phyloP scores from a whole-genome alignment of 2,329 filamentous ascomycete species.

The Coniochaeta sp. region DNA sequence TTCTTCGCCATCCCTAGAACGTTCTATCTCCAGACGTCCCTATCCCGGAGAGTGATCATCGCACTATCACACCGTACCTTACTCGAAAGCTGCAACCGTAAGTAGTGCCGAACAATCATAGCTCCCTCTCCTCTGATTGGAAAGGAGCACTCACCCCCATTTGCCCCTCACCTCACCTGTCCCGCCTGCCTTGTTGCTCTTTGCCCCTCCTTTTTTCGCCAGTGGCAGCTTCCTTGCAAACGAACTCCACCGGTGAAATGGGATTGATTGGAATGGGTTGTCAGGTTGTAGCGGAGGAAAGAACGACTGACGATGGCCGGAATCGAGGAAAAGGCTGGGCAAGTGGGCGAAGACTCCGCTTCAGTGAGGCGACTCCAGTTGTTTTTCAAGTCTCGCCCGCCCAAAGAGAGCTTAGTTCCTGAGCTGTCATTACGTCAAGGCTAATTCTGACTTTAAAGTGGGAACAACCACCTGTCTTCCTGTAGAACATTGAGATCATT shows the following conservation, averaged over 20 bases:
- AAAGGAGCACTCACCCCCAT: background rate
- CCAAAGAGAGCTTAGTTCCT: background rate
- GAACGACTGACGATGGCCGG: background rate
- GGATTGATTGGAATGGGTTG: background rate
- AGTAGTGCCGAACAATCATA: background rate
- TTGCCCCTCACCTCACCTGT: conserved; percentile 2
- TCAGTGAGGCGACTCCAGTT: too few relatives aligned
- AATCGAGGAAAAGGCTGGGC: background rate
- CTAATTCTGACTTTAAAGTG: background rate
- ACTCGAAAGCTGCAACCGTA: background rate
- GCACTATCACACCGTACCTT: too few relatives aligned
- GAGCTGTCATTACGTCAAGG: conserved; percentile 1
- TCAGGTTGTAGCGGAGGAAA: background rate
- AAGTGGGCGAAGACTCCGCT: conserved; percentile 1
- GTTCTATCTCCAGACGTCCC: too few relatives aligned
- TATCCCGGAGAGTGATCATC: background rate
- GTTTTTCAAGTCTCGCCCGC: too few relatives aligned
- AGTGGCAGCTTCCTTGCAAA: background rate
- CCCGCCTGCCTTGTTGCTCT: too few relatives aligned
- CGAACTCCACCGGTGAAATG: background rate
- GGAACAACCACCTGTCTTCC: background rate
- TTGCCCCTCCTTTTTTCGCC: too few relatives aligned
- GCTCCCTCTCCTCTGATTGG: background rate
- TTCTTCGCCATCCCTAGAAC: background rate
- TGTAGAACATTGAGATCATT: background rate